Conservation (phyloP, 495 filamentous ascomycete species). For the Trichoderma virens region DNA sequence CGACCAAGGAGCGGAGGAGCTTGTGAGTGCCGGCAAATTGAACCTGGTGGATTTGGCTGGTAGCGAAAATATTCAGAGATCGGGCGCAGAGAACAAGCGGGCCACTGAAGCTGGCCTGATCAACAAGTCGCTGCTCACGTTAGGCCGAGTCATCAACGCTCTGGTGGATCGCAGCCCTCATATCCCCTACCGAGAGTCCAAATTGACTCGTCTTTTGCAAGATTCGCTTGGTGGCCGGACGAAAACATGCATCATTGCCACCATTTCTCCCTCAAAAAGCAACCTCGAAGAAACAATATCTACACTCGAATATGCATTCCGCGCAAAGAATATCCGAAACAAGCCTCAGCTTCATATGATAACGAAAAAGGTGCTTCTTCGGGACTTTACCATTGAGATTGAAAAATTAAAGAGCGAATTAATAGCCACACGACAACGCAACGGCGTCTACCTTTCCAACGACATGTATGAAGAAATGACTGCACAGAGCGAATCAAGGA, state of each 20-base stretch:
- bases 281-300: slow-evolving; percentile 98
- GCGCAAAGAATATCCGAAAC: slow-evolving; percentile 96
- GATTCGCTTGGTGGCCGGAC: slow-evolving; percentile 92
- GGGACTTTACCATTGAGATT: slow-evolving; percentile 88
- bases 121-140: slow-evolving; percentile 92
- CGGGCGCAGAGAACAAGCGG: slow-evolving; percentile 94
- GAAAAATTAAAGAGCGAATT: slow-evolving; percentile 90
- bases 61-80: slow-evolving; percentile 94
- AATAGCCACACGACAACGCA: slow-evolving; percentile 84
- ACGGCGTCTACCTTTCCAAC: slow-evolving; percentile 85
- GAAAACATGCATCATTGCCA: slow-evolving; percentile 98
- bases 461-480: slow-evolving; percentile 82
- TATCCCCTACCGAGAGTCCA: slow-evolving; percentile 95
- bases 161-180: slow-evolving; percentile 84
- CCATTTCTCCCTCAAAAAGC: slow-evolving; percentile 84
- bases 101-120: slow-evolving; percentile 93
- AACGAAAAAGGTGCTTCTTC: slow-evolving; percentile 83
- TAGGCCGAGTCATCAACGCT: slow-evolving; percentile 96
- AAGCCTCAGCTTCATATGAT: slow-evolving; percentile 92
- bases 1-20: slow-evolving; percentile 70
- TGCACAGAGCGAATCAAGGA: slow-evolving; percentile 82
- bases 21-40: slow-evolving; percentile 86
- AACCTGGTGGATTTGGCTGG: slow-evolving; percentile 95
- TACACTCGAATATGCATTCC: slow-evolving; percentile 92
- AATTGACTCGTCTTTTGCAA: slow-evolving; percentile 88